Evolutionary conservation across 306 rosid species (phyloP), one percentile per base, ranked within the genome.

Genomic region (Citrullus amarus): DNA sequence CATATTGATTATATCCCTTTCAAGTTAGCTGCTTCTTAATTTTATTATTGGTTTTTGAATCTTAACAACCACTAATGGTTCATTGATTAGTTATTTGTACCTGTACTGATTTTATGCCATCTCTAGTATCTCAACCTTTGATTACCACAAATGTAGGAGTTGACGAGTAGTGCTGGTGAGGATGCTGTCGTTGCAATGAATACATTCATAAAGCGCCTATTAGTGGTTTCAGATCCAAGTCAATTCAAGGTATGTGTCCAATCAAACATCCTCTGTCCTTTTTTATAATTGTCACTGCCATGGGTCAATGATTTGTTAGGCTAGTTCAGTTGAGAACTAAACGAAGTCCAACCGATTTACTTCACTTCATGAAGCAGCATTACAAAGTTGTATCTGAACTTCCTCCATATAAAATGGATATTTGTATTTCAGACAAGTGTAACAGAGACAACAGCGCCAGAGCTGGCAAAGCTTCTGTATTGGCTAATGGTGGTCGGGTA

Each of bases 401-500:
- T 51, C 4, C 8, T 16, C 46, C 25, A 30, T 51, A 9, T 51
- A 8, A 14, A 0, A 25, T 30, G 61, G 16, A 73, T 8, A 9
- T 51, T 10, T 5, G 8, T 75, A 38, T 70, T 80, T 70, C 83
- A 95, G 99, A 90, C 97, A 25, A 89, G 88, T 55, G 86, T 88
- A 78, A 87, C 90, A 0, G 95, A 91, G 88, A 86, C 97, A 7
- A 89, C 88, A 59, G 93, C 97, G 44, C 83, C 96, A 4, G 99
- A 95, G 84, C 92, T 95, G 48, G 97, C 89, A 5, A 95, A 92
- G 80, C 89, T 95, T 84, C 88, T 95, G 50, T 95, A 84, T 80
- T 92, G 99, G 99, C 84, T 95, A 78, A 95, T 95, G 97, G 97
- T 95, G 76, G 99, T 95, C 1, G 97, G 97, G 38, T 95, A 95